A percentile compares a stretch with the other conserved stretches of the same genome.
These are phyloP conservation scores for Chaetomium fimeti DNA, from an alignment of 495 filamentous ascomycete species.

Conservation along the genomic window DNA sequence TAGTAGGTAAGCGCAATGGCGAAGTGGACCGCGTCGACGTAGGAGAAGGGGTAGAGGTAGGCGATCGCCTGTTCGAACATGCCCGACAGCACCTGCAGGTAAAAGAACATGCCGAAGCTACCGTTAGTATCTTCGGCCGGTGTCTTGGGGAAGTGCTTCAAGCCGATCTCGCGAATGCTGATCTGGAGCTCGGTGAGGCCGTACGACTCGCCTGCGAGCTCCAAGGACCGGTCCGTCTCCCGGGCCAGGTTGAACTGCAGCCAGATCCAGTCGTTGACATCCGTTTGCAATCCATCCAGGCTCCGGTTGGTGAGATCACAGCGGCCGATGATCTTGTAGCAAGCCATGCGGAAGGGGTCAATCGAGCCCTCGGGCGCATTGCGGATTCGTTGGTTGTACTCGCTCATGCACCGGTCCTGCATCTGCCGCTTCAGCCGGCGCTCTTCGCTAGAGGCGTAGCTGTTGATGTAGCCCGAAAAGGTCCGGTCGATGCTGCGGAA, in stretches of 20 bases:
- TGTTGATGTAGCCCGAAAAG: constrained; percentile 84
- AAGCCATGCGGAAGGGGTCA: constrained; percentile 94
- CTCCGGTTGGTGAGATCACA: constrained; percentile 81
- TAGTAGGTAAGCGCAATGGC: constrained; percentile 88
- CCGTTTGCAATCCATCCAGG: constrained; percentile 75
- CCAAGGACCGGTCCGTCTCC: constrained; percentile 77
- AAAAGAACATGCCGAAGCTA: constrained; percentile 86
- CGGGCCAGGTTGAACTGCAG: constrained; percentile 88
- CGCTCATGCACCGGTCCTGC: constrained; percentile 80
- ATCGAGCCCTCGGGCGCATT: constrained; percentile 83
- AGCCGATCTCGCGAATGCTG: constrained; percentile 83
- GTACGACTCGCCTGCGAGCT: constrained; percentile 84
- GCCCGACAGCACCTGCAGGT: constrained; percentile 82
- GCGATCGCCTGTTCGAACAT: constrained; percentile 94
- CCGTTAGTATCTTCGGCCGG: constrained; percentile 66
- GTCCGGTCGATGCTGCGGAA: constrained; percentile 89
- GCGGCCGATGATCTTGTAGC: constrained; percentile 95
- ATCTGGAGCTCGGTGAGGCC: constrained; percentile 81
- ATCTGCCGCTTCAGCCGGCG: constrained; percentile 70
- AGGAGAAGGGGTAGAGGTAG: constrained; percentile 84
- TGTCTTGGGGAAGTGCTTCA: constrained; percentile 75
- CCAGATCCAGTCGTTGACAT: constrained; percentile 96
- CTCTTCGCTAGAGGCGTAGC: constrained; percentile 68
- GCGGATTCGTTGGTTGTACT: constrained; percentile 79
- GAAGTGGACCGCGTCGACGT: constrained; percentile 92